Conservation (phyloP, 1,139 yeast genomes). For the Pichia sp. region DNA sequence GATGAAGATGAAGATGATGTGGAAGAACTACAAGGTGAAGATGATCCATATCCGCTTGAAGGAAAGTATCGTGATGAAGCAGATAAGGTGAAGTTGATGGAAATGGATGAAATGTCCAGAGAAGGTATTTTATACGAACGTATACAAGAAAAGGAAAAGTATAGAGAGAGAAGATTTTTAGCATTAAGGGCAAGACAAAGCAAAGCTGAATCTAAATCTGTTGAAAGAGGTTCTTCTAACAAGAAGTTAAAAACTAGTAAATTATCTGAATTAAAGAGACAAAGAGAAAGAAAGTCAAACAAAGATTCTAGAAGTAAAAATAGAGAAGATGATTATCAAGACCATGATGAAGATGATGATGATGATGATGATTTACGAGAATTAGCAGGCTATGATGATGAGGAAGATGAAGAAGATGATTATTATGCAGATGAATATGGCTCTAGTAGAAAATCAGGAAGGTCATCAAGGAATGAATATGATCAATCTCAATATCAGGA, state of each 20-base stretch:
- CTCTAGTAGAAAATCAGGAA: slow-evolving; percentile 26
- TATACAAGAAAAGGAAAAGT: slow-evolving; percentile 83
- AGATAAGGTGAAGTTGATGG: slow-evolving; percentile 61
- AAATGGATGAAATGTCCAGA: slow-evolving; percentile 85
- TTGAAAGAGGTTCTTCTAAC: slow-evolving; percentile 25
- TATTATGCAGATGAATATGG: slow-evolving; percentile 28
- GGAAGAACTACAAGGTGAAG: slow-evolving; percentile 39
- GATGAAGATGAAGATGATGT: slow-evolving; percentile 34
- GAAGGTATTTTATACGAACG: slow-evolving; percentile 89
- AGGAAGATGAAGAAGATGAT: slow-evolving; percentile 20
- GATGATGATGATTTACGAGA: slow-evolving; percentile 27
- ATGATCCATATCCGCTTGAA: slow-evolving; percentile 84
- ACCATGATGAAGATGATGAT: slow-evolving; percentile 35
- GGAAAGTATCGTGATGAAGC: slow-evolving; percentile 82
- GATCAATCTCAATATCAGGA: slow-evolving; percentile 28
- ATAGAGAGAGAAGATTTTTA: slow-evolving; percentile 72
- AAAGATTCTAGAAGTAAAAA: slow-evolving; percentile 24
- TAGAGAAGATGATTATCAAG: slow-evolving; percentile 36
- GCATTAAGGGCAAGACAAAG: slow-evolving; percentile 61
- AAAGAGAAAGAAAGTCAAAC: slow-evolving; percentile 60
- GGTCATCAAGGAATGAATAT: slow-evolving; percentile 14
- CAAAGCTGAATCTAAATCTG: slow-evolving; percentile 29
- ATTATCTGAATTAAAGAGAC: slow-evolving; percentile 77
- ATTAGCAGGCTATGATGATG: slow-evolving; percentile 26
- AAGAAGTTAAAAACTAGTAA: slow-evolving; percentile 45